Conservation (phyloP, 208 protist species). For the Acanthamoeba triangularis region DNA sequence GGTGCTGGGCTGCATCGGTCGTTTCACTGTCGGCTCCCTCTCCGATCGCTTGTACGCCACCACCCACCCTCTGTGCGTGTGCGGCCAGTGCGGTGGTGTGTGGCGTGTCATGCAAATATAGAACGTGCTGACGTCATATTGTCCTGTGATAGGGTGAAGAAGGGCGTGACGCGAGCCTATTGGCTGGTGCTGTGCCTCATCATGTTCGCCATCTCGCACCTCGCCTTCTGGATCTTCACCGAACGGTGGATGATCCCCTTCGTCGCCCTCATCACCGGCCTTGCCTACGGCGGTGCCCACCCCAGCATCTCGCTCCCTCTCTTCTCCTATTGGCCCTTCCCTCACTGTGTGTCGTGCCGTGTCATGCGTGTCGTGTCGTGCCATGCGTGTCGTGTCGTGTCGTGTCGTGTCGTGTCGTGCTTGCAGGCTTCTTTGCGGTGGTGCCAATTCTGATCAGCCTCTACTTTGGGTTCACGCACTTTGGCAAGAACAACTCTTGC, state of each 20-base stretch:
- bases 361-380: background rate
- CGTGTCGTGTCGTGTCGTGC: background rate
- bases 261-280: conserved; percentile 5
- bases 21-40: background rate
- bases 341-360: background rate
- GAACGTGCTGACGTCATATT: too few relatives aligned
- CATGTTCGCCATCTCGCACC: conserved; percentile 6
- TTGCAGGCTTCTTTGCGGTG: conserved; percentile 32
- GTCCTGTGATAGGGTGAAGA: background rate
- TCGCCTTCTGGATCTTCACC: conserved; percentile 1
- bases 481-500: conserved; percentile 12
- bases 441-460: conserved; percentile 38
- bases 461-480: conserved; percentile 21
- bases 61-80: background rate
- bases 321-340: background rate
- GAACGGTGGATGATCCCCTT: conserved; percentile 30
- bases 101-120: background rate
- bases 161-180: conserved; percentile 23
- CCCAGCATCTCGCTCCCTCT: background rate
- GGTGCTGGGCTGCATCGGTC: conserved; percentile 8
- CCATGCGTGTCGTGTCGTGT: background rate
- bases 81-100: background rate
- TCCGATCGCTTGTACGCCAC: conserved; percentile 17
- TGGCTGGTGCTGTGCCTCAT: conserved; percentile 27
- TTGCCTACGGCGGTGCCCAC: background rate